phyloP scores from a whole-genome alignment of 2,329 filamentous ascomycete genomes.

The Colletotrichum cordylinicola region DNA sequence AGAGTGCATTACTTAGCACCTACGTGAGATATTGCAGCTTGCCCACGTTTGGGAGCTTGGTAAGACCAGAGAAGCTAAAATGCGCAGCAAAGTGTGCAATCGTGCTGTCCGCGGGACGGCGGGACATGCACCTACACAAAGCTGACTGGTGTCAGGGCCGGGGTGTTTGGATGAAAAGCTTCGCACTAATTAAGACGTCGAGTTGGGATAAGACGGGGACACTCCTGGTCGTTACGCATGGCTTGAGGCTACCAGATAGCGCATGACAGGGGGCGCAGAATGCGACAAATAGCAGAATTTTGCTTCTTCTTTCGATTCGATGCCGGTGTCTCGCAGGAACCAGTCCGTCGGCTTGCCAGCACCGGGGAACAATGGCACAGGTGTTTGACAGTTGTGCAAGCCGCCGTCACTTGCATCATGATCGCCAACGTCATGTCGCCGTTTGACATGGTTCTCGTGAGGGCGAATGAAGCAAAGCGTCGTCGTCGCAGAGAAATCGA shows the following conservation, averaged over 20 bases:
- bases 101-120: background rate
- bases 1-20: background rate
- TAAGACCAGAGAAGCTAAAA: background rate
- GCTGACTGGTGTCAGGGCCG: background rate
- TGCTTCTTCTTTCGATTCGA: background rate
- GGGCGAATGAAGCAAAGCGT: background rate
- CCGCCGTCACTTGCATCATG: constrained; percentile 15
- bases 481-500: background rate
- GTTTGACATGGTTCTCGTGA: background rate
- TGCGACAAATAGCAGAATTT: background rate
- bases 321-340: constrained; percentile 5
- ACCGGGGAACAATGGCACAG: constrained; percentile 3
- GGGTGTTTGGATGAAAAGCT: constrained; percentile 7
- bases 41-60: background rate
- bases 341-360: constrained; percentile 1
- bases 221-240: constrained; percentile 18
- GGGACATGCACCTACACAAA: background rate
- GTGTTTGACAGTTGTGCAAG: constrained; percentile 8
- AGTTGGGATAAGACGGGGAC: background rate
- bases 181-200: background rate
- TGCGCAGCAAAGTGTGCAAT: background rate
- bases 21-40: background rate
- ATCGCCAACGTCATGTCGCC: background rate
- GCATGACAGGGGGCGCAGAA: background rate
- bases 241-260: constrained; percentile 5